Conservation (phyloP, 2,329 filamentous ascomycete species). For the Talaromyces funiculosus region DNA sequence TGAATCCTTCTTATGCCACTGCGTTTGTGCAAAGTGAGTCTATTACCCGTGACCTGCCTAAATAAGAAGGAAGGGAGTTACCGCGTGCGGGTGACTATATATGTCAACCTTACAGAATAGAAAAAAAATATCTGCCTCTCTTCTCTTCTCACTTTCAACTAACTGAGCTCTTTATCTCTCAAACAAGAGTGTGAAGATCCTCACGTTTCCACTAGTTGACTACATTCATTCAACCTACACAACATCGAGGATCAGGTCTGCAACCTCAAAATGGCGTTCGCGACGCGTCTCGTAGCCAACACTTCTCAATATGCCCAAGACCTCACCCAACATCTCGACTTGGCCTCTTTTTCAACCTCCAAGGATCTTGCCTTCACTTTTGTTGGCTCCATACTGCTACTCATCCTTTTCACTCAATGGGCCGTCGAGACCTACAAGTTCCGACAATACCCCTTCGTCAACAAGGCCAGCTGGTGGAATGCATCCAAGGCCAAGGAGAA, state of each 20-base stretch:
- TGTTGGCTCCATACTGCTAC: not conserved
- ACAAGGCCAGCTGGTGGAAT: slow-evolving; percentile 3
- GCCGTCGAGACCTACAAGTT: not conserved
- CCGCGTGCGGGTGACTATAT: not conserved
- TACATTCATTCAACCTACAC: not conserved
- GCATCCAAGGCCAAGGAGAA: slow-evolving; percentile 1
- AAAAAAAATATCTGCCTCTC: not conserved
- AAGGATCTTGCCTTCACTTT: not conserved
- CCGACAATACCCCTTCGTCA: not conserved
- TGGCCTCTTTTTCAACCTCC: not conserved
- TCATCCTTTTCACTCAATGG: slow-evolving; percentile 1
- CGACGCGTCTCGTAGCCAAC: not conserved
- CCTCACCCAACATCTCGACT: not conserved
- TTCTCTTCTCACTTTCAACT: not conserved
- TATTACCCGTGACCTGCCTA: not conserved
- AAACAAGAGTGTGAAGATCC: not conserved
- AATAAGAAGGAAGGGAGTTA: not conserved
- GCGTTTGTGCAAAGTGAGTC: not conserved
- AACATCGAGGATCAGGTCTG: not conserved
- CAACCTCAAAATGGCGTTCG: not conserved
- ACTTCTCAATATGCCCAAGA: not conserved
- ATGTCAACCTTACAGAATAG: not conserved
- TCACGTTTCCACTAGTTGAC: not conserved
- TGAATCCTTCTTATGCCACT: not conserved
- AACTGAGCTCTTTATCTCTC: not conserved